Conservation (phyloP, 257 asterid genomes). For the Coffea eugenioides region DNA sequence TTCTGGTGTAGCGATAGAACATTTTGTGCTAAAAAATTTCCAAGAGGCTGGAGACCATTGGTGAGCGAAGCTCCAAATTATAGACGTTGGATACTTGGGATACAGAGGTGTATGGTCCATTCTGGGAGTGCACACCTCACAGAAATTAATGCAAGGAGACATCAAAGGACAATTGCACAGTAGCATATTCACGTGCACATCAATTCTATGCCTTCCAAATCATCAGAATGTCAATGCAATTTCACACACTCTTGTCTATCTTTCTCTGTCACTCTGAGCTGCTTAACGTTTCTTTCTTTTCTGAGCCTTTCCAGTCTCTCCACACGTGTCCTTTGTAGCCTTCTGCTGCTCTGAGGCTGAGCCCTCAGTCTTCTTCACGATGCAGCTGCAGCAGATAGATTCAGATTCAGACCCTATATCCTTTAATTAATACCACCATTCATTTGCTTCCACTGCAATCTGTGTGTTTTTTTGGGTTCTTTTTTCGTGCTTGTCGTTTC, state of each 20-base stretch:
- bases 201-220: constrained; percentile 29
- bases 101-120: not conserved
- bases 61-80: no score
- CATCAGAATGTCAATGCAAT: constrained; percentile 51
- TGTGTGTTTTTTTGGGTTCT: not conserved
- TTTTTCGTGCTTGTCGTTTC: not conserved
- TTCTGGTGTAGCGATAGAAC: no score
- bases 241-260: constrained; percentile 6
- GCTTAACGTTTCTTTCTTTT: constrained; percentile 10
- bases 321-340: constrained; percentile 56
- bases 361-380: not conserved
- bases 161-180: constrained; percentile 25
- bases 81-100: not conserved
- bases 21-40: no score
- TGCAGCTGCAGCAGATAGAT: not conserved
- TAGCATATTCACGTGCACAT: constrained; percentile 77
- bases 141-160: constrained; percentile 54
- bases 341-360: not conserved
- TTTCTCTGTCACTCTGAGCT: constrained; percentile 16
- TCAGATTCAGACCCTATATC: not conserved
- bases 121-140: constrained; percentile 10
- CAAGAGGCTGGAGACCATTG: no score
- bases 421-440: not conserved
- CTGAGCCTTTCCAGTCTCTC: constrained; percentile 1
- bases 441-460: not conserved